Conservation (phyloP, 2,329 filamentous ascomycete genomes). For the Talaromyces sp. region DNA sequence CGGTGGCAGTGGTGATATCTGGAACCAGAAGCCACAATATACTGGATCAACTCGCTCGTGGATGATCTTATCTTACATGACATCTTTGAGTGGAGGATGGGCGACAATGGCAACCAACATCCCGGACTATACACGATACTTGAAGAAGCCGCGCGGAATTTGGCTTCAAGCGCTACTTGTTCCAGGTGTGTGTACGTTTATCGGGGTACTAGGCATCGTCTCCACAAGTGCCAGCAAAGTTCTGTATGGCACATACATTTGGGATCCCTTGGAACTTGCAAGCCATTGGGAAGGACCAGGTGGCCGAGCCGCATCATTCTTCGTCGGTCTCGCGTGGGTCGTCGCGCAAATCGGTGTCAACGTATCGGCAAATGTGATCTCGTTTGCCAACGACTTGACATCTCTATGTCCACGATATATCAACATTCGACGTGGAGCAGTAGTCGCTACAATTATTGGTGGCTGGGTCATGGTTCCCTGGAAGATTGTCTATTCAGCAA, state of each 20-base stretch:
- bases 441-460: conserved; percentile 45
- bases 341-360: conserved; percentile 55
- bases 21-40: conserved; percentile 44
- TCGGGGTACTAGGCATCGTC: conserved; percentile 44
- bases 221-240: conserved; percentile 39
- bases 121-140: conserved; percentile 25
- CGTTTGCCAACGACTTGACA: conserved; percentile 55
- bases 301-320: conserved; percentile 34
- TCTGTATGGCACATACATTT: conserved; percentile 28
- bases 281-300: conserved; percentile 27
- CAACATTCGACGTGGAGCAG: conserved; percentile 52
- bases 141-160: conserved; percentile 17
- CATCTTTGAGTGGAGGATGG: conserved; percentile 9
- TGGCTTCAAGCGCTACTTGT: conserved; percentile 20
- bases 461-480: conserved; percentile 35
- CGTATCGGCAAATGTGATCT: conserved; percentile 54
- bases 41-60: conserved; percentile 50
- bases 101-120: conserved; percentile 25
- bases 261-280: conserved; percentile 33
- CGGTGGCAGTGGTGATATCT: conserved; percentile 49
- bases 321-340: conserved; percentile 29
- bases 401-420: conserved; percentile 54
- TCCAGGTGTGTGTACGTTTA: conserved; percentile 12
- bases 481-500: conserved; percentile 41
- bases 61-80: conserved; percentile 23